Evolutionary conservation across 495 filamentous ascomycete species (phyloP), one percentile per base, ranked within the genome.

Genomic region (Chlorociboria aeruginascens): DNA sequence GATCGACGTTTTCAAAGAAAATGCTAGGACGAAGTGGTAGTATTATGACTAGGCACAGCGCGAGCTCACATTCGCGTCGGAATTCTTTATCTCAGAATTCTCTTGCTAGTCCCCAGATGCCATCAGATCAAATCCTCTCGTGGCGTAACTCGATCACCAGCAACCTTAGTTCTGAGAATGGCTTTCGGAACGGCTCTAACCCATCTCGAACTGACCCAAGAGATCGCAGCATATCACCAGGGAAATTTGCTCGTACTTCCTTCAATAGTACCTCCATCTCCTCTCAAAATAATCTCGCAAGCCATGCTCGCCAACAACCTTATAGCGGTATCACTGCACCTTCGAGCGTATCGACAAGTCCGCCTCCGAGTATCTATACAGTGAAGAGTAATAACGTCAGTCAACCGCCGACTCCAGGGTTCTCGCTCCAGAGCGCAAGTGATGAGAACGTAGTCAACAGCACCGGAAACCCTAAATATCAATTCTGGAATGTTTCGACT

Each of bases 121-220:
- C 11, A 74, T 45, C 65, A 7, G 90, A 97, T 51, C 75, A 86
- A n/a, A 95, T 96, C 47, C 72, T 94, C 33, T 85, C 79, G 44
- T 97, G 90, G 90, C 82, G 90, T 61, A 49, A 63, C 59, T 12
- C 51, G 61, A 8, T 68, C 62, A 8, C 55, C 59, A 17, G 36
- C 53, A 8, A 48, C 63, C 10, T 59, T 7, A 11, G 13, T 33
- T 16, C 13, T 58, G 16, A 54, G 17, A 34, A 31, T 25, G 44
- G 41, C 32, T 36, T 54, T 9, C 44, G 44, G 45, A 53, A 57
- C 31, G 57, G 54, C 0, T 40, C 44, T 6, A 66, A 66, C 7
- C 61, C 66, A 2, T 48, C 65, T 20, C 60, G 62, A 9, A 69
- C 64, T 47, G 70, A 73, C 50, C 63, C 71, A 13, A 73, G 70